Base-by-base conservation (phyloP, 768 basidiomycete genomes). In the Auriscalpium vulgare region DNA sequence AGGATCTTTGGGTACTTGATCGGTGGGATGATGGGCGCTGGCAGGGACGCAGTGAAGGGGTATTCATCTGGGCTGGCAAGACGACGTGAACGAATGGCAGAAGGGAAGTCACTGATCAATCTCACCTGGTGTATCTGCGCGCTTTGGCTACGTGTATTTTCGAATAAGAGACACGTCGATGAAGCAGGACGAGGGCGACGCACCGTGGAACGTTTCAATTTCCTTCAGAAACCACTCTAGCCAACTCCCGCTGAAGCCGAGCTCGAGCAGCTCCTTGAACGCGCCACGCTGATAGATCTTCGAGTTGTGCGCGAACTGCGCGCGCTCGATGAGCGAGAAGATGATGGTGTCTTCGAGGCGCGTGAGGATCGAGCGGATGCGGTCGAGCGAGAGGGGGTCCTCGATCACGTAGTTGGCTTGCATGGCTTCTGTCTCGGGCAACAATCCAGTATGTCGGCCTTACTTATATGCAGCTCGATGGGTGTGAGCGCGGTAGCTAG, bases 261-360 rank as follows among this genome's bases (percentile, higher is more conserved):
- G 69, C 43, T 84, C 78, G 43, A 76, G 77, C 44, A 97, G 78
- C 70, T 95, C 90, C 37, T 83, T 70, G 72, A 98, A 91, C 1
- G 80, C 85, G 21, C 85, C 88, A 14, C 78, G 78, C 52, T 84
- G 76, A 73, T 99, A 99, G 56, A 97, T 95, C 58, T 79, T 81
- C 19, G 88, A 84, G 67, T 98, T 97, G 67, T 91, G 87, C 0
- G 92, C 92, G 66, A 97, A 99, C 68, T 98, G 95, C 0, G 95
- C 95, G 16, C 97, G 83, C 69, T 99, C 97, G 65, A 99, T 99
- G 55, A 98, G 80, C 50, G 82, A 85, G 70, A 99, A 99, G 70
- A 98, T 98, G 75, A 99, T 98, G 19, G 95, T 99, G 64, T 99
- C 97, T 68, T 99, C 97, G 21, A 99, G 82, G 29, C 97, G 82